phyloP scores from a whole-genome alignment of 2,329 filamentous ascomycete species.

The Curvularia spicifera region DNA sequence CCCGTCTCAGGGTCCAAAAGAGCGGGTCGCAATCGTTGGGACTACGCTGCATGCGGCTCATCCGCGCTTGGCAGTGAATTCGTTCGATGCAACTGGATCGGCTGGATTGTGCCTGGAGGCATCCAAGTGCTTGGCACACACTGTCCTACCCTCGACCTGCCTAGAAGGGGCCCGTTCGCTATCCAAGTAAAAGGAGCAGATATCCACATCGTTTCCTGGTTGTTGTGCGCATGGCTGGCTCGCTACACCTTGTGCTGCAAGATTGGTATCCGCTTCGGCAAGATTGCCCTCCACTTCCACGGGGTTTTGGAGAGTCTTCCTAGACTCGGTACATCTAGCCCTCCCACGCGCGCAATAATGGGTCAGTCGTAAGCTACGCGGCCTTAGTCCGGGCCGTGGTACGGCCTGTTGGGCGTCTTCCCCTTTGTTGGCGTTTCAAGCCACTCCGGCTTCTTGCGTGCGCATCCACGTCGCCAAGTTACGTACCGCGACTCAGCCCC shows the following conservation, averaged over 20 bases:
- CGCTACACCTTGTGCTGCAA: not conserved
- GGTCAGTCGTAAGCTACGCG: not conserved
- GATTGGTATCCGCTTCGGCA: not conserved
- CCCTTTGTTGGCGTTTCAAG: slow-evolving; percentile 11
- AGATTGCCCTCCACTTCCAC: not conserved
- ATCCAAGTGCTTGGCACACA: slow-evolving; percentile 10
- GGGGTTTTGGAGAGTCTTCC: not conserved
- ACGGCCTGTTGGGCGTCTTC: not conserved
- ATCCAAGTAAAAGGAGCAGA: not conserved
- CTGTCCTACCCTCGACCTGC: slow-evolving; percentile 9
- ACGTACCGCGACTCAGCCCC: slow-evolving; percentile 22
- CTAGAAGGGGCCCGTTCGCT: slow-evolving; percentile 9
- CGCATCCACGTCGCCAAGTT: slow-evolving; percentile 10
- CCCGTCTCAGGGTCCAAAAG: slow-evolving; percentile 14
- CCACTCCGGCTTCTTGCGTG: slow-evolving; percentile 9
- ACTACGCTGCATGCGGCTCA: slow-evolving; percentile 3
- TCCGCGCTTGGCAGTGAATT: not conserved
- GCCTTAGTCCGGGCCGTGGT: not conserved
- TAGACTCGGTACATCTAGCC: not conserved
- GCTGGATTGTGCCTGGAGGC: not conserved
- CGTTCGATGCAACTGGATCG: not conserved
- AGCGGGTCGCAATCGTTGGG: slow-evolving; percentile 1
- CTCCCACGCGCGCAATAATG: not conserved
- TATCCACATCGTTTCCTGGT: not conserved
- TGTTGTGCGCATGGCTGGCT: not conserved